These are phyloP conservation scores for Quercus suber DNA, from an alignment of 306 rosid genomes.

Conservation along the genomic window DNA sequence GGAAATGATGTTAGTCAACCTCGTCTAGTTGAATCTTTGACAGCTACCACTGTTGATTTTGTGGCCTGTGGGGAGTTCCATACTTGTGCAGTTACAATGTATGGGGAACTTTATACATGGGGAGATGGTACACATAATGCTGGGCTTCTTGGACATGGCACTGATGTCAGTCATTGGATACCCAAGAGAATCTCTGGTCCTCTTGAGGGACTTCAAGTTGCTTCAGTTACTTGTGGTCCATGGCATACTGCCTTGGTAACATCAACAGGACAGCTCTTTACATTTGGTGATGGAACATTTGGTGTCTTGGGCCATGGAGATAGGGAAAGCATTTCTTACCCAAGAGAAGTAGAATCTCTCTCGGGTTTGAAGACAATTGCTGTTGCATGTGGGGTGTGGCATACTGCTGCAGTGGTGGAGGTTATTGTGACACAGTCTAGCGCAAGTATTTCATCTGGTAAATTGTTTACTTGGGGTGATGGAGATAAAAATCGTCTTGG, in stretches of 20 bases:
- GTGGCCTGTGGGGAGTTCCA: constrained; percentile 99
- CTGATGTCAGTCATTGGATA: constrained; percentile 88
- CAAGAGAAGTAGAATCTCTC: constrained; percentile 86
- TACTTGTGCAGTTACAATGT: constrained; percentile 88
- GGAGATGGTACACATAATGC: constrained; percentile 97
- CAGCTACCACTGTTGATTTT: constrained; percentile 68
- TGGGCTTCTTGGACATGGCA: constrained; percentile 97
- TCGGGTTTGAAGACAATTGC: constrained; percentile 84
- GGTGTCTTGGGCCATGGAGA: constrained; percentile 96
- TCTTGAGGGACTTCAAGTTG: constrained; percentile 88
- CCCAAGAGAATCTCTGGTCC: constrained; percentile 90
- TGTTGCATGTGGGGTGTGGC: constrained; percentile 99
- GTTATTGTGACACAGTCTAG: constrained; percentile 87
- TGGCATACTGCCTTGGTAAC: constrained; percentile 97
- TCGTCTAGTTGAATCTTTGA: constrained; percentile 72
- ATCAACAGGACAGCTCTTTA: constrained; percentile 80
- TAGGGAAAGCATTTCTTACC: constrained; percentile 67
- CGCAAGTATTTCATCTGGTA: constrained; percentile 73
- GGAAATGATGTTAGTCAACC: constrained; percentile 87
- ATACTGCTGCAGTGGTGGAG: constrained; percentile 95
- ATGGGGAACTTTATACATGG: constrained; percentile 94
- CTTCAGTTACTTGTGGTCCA: constrained; percentile 95
- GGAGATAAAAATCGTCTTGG: constrained; percentile 98
- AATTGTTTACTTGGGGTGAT: constrained; percentile 97
- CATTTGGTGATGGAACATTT: constrained; percentile 98